These are phyloP conservation scores for Moringa oleifera DNA, from an alignment of 345 rosid genomes.

Conservation along the genomic window DNA sequence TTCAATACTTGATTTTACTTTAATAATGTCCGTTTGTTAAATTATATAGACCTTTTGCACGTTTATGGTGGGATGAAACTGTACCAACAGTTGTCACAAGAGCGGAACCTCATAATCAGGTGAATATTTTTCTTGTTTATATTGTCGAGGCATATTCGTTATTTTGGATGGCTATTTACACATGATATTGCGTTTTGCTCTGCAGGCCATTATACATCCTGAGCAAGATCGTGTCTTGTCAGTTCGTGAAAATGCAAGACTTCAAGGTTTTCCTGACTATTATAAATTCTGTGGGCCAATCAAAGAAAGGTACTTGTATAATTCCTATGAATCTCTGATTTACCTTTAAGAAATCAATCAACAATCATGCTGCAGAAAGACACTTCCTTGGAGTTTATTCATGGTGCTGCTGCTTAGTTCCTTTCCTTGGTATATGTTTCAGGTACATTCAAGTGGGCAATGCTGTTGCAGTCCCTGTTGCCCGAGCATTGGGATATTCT, in stretches of 20 bases:
- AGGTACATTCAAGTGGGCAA: slow-evolving; percentile 83
- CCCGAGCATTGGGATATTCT: slow-evolving; percentile 56
- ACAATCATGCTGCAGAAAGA: background rate
- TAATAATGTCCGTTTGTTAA: background rate
- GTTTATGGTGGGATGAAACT: slow-evolving; percentile 87
- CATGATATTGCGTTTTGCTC: background rate
- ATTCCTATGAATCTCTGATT: no score
- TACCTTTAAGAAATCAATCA: no score
- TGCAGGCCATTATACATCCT: slow-evolving; percentile 61
- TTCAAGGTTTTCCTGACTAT: slow-evolving; percentile 71
- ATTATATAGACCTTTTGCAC: slow-evolving; percentile 58
- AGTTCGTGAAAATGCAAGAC: slow-evolving; percentile 64
- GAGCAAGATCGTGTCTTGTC: slow-evolving; percentile 59
- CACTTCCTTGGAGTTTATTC: background rate
- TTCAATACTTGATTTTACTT: no score
- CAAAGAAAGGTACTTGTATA: slow-evolving; percentile 45
- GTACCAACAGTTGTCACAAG: slow-evolving; percentile 78
- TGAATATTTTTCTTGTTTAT: slow-evolving; percentile 3
- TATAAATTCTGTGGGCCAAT: slow-evolving; percentile 59
- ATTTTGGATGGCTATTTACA: no score
- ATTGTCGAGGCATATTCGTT: background rate
- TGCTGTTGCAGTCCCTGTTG: slow-evolving; percentile 73
- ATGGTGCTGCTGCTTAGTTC: background rate
- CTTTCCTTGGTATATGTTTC: background rate
- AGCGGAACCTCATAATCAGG: slow-evolving; percentile 80